Conservation (phyloP, 805 yeast species). For the Ogataea philodendri region DNA sequence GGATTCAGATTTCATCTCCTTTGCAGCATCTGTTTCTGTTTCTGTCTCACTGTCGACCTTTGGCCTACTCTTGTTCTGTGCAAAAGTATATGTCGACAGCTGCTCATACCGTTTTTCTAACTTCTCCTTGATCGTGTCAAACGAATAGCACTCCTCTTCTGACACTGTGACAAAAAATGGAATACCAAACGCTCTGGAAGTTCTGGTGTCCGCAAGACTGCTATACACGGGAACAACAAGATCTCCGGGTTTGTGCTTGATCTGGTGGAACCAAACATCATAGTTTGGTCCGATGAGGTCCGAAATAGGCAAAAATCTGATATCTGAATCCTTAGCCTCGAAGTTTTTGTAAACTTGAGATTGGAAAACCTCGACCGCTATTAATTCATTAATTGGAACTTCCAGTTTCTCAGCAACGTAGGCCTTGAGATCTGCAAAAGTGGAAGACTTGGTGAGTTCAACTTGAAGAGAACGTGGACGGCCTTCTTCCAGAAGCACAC, state of each 20-base stretch:
- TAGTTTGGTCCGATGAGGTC: constrained; percentile 67
- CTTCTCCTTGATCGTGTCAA: constrained; percentile 56
- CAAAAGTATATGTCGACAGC: constrained; percentile 46
- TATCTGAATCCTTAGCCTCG: constrained; percentile 51
- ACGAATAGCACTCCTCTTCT: constrained; percentile 51
- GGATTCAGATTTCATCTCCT: too few relatives aligned
- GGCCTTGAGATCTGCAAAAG: constrained; percentile 58
- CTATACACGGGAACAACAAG: constrained; percentile 62
- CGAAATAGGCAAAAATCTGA: constrained; percentile 62
- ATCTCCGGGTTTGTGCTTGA: constrained; percentile 43
- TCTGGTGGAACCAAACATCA: constrained; percentile 58
- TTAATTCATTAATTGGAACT: constrained; percentile 37
- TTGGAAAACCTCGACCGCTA: constrained; percentile 63
- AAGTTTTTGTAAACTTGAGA: constrained; percentile 67
- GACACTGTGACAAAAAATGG: constrained; percentile 71
- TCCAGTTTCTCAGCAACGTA: constrained; percentile 54
- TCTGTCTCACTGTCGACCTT: too few relatives aligned
- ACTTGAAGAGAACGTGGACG: constrained; percentile 58
- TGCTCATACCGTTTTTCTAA: constrained; percentile 49
- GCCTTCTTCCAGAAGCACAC: constrained; percentile 58
- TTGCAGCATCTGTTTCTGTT: too few relatives aligned
- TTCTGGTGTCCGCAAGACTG: constrained; percentile 35
- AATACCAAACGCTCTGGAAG: constrained; percentile 58
- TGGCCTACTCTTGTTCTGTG: too few relatives aligned
- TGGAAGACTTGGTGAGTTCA: constrained; percentile 64